These are phyloP conservation scores for Neostapfia colusana DNA, from an alignment of 176 grass and related monocot species.

Conservation along the genomic window DNA sequence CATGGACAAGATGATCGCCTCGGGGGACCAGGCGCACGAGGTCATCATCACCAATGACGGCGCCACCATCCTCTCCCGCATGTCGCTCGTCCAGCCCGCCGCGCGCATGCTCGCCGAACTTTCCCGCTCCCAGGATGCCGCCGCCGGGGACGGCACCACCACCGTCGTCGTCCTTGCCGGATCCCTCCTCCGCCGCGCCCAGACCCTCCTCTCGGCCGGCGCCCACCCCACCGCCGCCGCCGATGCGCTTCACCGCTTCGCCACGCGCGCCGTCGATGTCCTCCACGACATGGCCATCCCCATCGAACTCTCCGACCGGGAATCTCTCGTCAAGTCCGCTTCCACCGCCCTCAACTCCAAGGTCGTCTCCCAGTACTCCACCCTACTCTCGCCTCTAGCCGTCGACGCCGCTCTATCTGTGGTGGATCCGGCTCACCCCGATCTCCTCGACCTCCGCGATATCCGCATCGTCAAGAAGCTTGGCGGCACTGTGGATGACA, in stretches of 20 bases:
- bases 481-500: constrained; percentile 87
- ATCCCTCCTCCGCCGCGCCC: constrained; percentile 56
- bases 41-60: constrained; percentile 91
- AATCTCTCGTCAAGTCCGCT: constrained; percentile 83
- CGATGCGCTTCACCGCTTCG: constrained; percentile 70
- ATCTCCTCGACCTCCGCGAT: constrained; percentile 78
- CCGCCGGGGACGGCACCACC: constrained; percentile 75
- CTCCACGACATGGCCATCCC: constrained; percentile 73
- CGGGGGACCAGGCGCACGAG: constrained; percentile 56
- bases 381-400: constrained; percentile 73
- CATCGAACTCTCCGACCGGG: constrained; percentile 69
- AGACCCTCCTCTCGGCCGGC: constrained; percentile 55
- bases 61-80: constrained; percentile 79
- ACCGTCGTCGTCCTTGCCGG: constrained; percentile 76
- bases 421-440: constrained; percentile 75
- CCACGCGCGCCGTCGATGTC: constrained; percentile 56
- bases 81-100: constrained; percentile 76
- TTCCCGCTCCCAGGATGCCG: constrained; percentile 79
- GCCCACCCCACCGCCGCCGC: constrained; percentile 73
- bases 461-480: constrained; percentile 80
- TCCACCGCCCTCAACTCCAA: constrained; percentile 86
- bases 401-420: constrained; percentile 74
- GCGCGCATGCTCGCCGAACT: constrained; percentile 90
- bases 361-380: constrained; percentile 87
- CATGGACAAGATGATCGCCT: constrained; percentile 94